These are phyloP conservation scores for Camelina neglecta DNA, from an alignment of 345 rosid genomes.

Conservation along the genomic window DNA sequence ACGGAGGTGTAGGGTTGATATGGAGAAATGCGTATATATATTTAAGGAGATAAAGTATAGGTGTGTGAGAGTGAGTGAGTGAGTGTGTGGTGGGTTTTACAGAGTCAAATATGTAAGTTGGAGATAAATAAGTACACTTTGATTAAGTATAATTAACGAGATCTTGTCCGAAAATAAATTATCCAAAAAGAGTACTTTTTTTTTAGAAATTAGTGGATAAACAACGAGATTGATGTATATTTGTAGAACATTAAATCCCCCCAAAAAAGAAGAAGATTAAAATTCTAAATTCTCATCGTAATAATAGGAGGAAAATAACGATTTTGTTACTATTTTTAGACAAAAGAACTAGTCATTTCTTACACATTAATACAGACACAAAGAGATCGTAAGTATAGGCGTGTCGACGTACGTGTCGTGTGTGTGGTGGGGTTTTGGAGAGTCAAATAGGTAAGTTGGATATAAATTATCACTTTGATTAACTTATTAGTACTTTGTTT, in stretches of 20 bases:
- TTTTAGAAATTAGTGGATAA: background rate
- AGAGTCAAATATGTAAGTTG: slow-evolving; percentile 44
- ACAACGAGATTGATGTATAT: background rate
- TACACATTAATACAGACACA: background rate
- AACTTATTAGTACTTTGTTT: too few relatives aligned
- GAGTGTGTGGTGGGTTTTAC: slow-evolving; percentile 45
- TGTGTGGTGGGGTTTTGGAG: too few relatives aligned
- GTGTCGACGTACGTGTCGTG: too few relatives aligned
- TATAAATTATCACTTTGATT: too few relatives aligned
- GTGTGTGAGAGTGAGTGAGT: slow-evolving; percentile 29
- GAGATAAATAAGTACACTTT: slow-evolving; percentile 37
- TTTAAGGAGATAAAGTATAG: slow-evolving; percentile 12
- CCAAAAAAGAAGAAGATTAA: background rate
- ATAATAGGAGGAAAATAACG: background rate
- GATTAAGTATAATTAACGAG: slow-evolving; percentile 32
- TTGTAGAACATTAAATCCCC: background rate
- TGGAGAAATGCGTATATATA: slow-evolving; percentile 22
- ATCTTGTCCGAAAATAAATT: slow-evolving; percentile 32
- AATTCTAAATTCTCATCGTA: background rate
- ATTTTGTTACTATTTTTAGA: slow-evolving; percentile 33
- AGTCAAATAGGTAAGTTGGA: too few relatives aligned
- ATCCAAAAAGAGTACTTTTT: background rate
- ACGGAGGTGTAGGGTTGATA: slow-evolving; percentile 21
- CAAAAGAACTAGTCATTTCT: slow-evolving; percentile 25
- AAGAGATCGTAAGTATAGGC: too few relatives aligned